Evolutionary conservation across 192 early-diverging fungal genomes (phyloP).

Genomic region (Ambispora gerdemannii): DNA sequence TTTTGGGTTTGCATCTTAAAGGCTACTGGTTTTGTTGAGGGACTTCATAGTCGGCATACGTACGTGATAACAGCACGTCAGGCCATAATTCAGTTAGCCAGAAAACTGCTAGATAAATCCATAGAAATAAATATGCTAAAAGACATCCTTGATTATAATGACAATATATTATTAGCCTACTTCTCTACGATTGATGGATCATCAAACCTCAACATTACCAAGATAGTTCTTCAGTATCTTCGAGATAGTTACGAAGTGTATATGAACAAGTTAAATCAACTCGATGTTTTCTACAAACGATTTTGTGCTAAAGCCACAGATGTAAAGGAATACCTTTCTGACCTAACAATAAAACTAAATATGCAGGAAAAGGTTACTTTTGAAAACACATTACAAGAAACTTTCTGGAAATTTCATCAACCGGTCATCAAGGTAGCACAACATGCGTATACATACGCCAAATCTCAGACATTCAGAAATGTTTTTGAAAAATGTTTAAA

Average conservation of each 20-base stretch:
- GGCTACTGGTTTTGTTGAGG: conserved; percentile 1
- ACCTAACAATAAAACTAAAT: not conserved
- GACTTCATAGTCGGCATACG: not conserved
- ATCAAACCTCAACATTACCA: not conserved
- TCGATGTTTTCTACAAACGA: not conserved
- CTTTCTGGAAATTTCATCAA: not conserved
- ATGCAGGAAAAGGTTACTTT: not conserved
- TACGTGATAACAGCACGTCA: not conserved
- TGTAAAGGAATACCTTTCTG: not conserved
- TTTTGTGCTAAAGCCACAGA: not conserved
- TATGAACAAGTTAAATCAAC: not conserved
- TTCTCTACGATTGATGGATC: not conserved
- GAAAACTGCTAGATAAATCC: not conserved
- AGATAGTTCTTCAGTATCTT: not conserved
- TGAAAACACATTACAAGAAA: not conserved
- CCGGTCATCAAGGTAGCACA: not conserved
- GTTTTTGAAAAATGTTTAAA: not conserved
- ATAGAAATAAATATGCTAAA: conserved; percentile 11
- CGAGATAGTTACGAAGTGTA: not conserved
- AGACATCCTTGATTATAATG: not conserved
- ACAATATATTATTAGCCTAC: conserved; percentile 3
- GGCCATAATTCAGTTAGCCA: not conserved
- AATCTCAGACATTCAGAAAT: conserved; percentile 17
- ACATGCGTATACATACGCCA: not conserved
- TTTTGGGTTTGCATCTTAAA: conserved; percentile 20